phyloP scores from a whole-genome alignment of 192 early-diverging fungal genomes.

The Backusella tuberculispora region DNA sequence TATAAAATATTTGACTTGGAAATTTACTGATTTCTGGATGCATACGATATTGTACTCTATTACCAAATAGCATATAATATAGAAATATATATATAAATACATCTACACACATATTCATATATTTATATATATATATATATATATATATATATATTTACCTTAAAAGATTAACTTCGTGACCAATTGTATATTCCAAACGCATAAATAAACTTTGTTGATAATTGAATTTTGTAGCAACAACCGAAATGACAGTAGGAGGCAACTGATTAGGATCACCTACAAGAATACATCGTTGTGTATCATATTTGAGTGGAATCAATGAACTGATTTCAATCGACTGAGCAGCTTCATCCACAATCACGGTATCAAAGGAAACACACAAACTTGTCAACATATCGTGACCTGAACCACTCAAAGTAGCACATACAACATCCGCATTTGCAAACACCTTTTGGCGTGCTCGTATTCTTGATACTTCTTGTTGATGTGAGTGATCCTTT shows the following conservation, averaged over 20 bases:
- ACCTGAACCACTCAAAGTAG: slow-evolving; percentile 86
- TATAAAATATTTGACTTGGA: slow-evolving; percentile 82
- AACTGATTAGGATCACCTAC: slow-evolving; percentile 96
- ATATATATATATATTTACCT: slow-evolving; percentile 39
- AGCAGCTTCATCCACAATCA: slow-evolving; percentile 97
- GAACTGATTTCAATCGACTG: slow-evolving; percentile 89
- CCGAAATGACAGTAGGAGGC: slow-evolving; percentile 88
- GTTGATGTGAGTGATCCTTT: slow-evolving; percentile 29
- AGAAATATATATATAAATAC: neutral
- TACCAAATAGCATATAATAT: neutral
- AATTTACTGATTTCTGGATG: slow-evolving; percentile 88
- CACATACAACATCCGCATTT: slow-evolving; percentile 83
- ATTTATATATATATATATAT: neutral
- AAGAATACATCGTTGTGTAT: slow-evolving; percentile 78
- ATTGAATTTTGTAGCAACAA: slow-evolving; percentile 60
- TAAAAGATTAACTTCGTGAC: slow-evolving; percentile 72
- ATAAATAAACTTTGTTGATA: slow-evolving; percentile 94
- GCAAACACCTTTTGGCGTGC: slow-evolving; percentile 69
- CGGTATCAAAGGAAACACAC: slow-evolving; percentile 72
- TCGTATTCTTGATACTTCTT: slow-evolving; percentile 53
- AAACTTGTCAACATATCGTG: slow-evolving; percentile 77
- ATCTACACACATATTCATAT: neutral
- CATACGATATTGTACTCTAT: slow-evolving; percentile 96
- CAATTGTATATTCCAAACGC: slow-evolving; percentile 72
- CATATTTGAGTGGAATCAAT: slow-evolving; percentile 88